phyloP scores from a whole-genome alignment of 2,329 filamentous ascomycete genomes.

The Colletotrichum sp. region DNA sequence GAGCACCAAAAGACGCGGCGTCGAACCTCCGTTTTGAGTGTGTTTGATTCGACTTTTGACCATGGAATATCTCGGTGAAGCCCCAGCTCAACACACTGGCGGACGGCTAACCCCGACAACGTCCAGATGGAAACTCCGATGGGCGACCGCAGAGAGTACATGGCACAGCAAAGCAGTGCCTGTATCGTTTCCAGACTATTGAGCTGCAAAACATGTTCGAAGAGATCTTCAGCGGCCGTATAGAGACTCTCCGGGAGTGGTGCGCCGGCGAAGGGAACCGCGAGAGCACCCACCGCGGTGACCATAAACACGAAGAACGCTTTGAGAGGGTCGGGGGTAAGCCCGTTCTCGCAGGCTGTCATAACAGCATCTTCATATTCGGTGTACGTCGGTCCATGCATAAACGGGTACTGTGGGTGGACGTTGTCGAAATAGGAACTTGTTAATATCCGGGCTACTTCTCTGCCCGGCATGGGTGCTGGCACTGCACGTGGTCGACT shows the following conservation, averaged over 20 bases:
- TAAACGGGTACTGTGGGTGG: background rate
- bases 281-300: background rate
- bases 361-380: background rate
- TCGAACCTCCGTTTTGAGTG: background rate
- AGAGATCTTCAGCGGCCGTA: background rate
- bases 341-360: background rate
- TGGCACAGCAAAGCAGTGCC: constrained; percentile 32
- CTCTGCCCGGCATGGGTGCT: background rate
- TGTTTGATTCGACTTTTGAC: background rate
- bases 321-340: background rate
- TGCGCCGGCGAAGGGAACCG: background rate
- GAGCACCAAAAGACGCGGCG: background rate
- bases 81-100: constrained; percentile 36
- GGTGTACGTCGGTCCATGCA: background rate
- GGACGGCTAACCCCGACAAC: constrained; percentile 32
- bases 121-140: constrained; percentile 32
- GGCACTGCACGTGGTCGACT: background rate
- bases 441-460: background rate
- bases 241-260: background rate
- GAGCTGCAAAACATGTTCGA: background rate
- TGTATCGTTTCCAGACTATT: constrained; percentile 32
- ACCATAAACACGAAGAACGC: background rate
- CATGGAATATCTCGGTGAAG: constrained; percentile 26
- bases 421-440: background rate
- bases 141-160: constrained; percentile 30